These are phyloP conservation scores for Blastocystis sp. DNA, from an alignment of 352 stramenopile species.

Conservation along the genomic window DNA sequence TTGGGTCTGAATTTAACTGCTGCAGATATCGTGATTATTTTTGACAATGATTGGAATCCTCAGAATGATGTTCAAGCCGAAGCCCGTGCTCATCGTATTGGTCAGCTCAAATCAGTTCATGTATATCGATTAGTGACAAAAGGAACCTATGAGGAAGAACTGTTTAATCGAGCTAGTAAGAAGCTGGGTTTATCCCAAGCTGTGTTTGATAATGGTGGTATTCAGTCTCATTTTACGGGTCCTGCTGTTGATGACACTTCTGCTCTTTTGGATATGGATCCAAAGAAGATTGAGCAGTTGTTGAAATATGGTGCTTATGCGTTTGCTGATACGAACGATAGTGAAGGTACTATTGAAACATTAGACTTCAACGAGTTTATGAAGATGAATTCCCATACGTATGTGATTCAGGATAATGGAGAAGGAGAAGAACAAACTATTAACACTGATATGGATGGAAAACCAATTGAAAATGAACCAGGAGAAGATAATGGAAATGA, in stretches of 20 bases:
- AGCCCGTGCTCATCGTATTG: conserved; percentile 96
- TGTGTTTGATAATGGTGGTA: conserved; percentile 69
- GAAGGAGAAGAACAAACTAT: conserved; percentile 41
- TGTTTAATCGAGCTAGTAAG: conserved; percentile 96
- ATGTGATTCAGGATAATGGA: conserved; percentile 49
- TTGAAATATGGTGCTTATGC: conserved; percentile 96
- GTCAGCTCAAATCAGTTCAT: conserved; percentile 95
- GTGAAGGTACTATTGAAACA: conserved; percentile 75
- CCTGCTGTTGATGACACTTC: conserved; percentile 70
- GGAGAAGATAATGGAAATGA: not conserved
- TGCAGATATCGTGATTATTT: conserved; percentile 77
- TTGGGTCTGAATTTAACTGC: conserved; percentile 89
- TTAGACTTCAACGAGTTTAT: conserved; percentile 69
- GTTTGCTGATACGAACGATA: conserved; percentile 81
- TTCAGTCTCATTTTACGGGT: conserved; percentile 33
- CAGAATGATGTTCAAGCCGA: conserved; percentile 84
- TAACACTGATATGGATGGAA: conserved; percentile 80
- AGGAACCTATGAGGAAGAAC: conserved; percentile 95
- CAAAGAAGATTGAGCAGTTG: conserved; percentile 94
- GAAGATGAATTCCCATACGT: conserved; percentile 46
- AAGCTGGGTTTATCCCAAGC: conserved; percentile 96
- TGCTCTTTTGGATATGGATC: conserved; percentile 81
- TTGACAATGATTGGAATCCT: conserved; percentile 93
- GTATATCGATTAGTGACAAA: conserved; percentile 98
- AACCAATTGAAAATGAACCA: conserved; percentile 72